Evolutionary conservation across 176 grass and related monocot species (phyloP), one percentile per base, ranked within the genome.

Genomic region (Calamus simplicifolius): DNA sequence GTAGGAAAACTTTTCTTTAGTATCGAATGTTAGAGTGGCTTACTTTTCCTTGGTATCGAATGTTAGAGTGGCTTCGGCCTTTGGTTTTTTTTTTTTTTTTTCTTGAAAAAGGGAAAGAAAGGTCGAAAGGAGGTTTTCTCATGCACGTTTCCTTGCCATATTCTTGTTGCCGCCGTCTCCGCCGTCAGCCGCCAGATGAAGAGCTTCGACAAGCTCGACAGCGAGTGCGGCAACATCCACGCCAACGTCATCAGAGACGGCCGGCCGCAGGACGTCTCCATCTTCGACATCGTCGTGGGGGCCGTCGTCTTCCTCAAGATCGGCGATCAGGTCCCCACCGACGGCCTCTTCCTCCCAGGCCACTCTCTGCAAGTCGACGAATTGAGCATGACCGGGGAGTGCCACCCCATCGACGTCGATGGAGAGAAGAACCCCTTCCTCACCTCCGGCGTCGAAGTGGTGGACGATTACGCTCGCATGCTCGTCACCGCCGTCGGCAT

Each of bases 301-400:
- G 63, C 29, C 6, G 25, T 52, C 16, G 25, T 66, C 49, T 17
- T 26, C 19, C 21, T 64, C 15, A 66, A 66, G 16, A 66, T 66
- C 23, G 63, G 63, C 16, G 48, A 66, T 5, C 63, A 66, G 50
- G 63, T 66, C 2, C 63, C 48, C 12, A 25, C 49, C 23, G 49
- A 66, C 14, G 49, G 63, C 19, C 5, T 66, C 63, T 66, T 66
- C 61, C 48, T 64, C 5, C 38, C 50, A 2, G 63, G 63, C 19
- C 63, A 66, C 4, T 66, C 63, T 29, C 63, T 66, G 14, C 61
- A 73, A 71, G 59, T 87, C 49, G 91, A 96, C 66, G 91, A 96
- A 68, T 90, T 86, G 5, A 87, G 83, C 83, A 87, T 90, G 80
- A 96, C 91, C 0, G 91, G 91, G 16, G 91, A 96, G 80, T 81